Evolutionary conservation across 164 flowering plant genomes (phyloP), one percentile per base, ranked within the genome.

Genomic region (Tetrastigma voinierianum): DNA sequence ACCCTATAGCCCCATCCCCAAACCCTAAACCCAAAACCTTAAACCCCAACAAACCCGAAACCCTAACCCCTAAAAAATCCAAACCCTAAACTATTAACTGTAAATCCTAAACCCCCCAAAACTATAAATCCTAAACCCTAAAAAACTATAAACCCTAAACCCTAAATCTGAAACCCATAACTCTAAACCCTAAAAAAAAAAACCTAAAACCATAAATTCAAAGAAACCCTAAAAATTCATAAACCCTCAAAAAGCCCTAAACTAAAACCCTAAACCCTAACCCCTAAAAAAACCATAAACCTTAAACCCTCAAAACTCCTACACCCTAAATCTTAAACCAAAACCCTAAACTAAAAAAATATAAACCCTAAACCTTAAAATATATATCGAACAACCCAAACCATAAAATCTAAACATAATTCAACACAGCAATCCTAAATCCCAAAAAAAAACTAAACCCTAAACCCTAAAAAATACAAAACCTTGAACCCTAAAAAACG

Each of bases 1-100:
- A 59, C 63, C 63, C 62, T 59, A 59, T 43, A 59, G 17, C 53
- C 25, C 16, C 14, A 61, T 11, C 15, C 53, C 52, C 0, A 40
- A 60, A 60, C 57, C 67, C 59, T 2, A 49, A 65, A 65, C 40
- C 40, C 0, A 3, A 25, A 25, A 25, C 40, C 32, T 4, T 4
- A 1, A 24, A 24, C 1, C 32, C 40, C 67, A 32, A 15, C 2
- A 24, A 51, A 24, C 56, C 66, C 18, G 11, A 53, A 46, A 24
- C 32, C 54, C 54, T 51, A 51, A 51, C n/a, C 62, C 62, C 32
- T 46, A 67, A 58, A 67, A 58, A 57, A 56, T 57, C 56, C 17
- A 67, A 58, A 57, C 63, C 59, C 43, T 52, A 51, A 52, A 53
- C 59, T 59, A 56, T 57, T 1, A 55, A 55, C 58, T 25, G 25